Base-by-base conservation (phyloP, 2,329 filamentous ascomycete species). In the Neonectria magnoliae region DNA sequence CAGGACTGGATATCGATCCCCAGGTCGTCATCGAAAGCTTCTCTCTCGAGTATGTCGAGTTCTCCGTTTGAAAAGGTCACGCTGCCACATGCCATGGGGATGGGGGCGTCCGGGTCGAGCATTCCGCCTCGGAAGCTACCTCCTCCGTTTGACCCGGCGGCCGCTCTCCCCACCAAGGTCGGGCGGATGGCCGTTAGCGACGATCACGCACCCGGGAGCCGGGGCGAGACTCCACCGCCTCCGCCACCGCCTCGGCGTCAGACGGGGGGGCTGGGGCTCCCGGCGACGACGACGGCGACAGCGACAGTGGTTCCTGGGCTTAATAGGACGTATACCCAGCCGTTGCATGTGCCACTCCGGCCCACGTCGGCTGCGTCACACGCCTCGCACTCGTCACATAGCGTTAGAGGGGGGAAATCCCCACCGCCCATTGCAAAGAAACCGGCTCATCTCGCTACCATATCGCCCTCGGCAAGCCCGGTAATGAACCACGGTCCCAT, bases 1-100 rank as follows among this genome's bases (percentile, higher is more conserved):
- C 88, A 91, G 10, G 94, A 98, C 73, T 98, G 96, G 96, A 88
- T 97, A 45, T 85, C 85, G 4, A 82, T 91, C 6, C 84, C 88
- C 22, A 81, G 87, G 33, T 80, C 84, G 3, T 81, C 83, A 45
- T 87, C 86, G 16, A 83, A 85, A 41, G 77, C 86, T 31, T 86
- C 85, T 1, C 81, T 85, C 0, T 87, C 85, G 2, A 88, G 84
- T 73, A 83, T 89, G 64, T 88, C 87, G 10, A 87, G 83, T 58
- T 89, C 85, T 20, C 86, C 85, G 1, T 89, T 87, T 67, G 87
- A 89, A 68, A 84, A 88, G 62, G 81, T 88, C 62, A 84, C 82
- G 64, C 79, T 85, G 55, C 85, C 86, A 3, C 80, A 77, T 14
- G 68, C 82, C 78, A 62, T 82, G 78, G 44, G 81, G n/a, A 62